Conservation (phyloP, 1,139 yeast genomes). For the Debaryomyces sp. region DNA sequence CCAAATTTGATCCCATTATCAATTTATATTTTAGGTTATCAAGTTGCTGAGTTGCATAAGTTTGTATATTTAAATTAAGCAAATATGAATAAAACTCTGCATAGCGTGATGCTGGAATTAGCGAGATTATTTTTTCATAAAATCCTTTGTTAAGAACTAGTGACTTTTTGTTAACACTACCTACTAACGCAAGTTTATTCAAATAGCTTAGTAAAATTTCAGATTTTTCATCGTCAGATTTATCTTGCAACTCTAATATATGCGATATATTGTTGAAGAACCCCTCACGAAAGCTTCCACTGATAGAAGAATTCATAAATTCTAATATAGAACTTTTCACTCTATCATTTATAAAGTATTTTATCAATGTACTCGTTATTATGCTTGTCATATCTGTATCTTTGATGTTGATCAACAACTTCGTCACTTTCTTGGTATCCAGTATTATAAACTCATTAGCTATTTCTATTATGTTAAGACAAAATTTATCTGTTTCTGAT, state of each 20-base stretch:
- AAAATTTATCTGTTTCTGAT: constrained; percentile 33
- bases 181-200: constrained; percentile 23
- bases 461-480: constrained; percentile 32
- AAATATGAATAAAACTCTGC: constrained; percentile 35
- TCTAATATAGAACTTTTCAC: constrained; percentile 34
- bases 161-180: constrained; percentile 27
- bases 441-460: constrained; percentile 30
- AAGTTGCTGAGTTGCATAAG: constrained; percentile 19
- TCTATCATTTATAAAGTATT: constrained; percentile 19
- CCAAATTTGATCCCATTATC: constrained; percentile 32
- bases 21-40: constrained; percentile 27
- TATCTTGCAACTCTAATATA: constrained; percentile 19
- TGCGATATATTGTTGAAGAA: constrained; percentile 25
- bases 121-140: constrained; percentile 24
- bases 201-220: constrained; percentile 29
- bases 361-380: constrained; percentile 16
- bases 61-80: constrained; percentile 37
- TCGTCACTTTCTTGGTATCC: constrained; percentile 28
- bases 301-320: constrained; percentile 27
- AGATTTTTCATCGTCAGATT: constrained; percentile 17
- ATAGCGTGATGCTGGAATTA: constrained; percentile 23
- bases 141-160: constrained; percentile 21
- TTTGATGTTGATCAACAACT: constrained; percentile 20
- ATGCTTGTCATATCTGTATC: constrained; percentile 19
- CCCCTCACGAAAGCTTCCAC: constrained; percentile 17